Evolutionary conservation across 2,329 filamentous ascomycete species (phyloP).

Genomic region (Allantophomopsis lycopodina): DNA sequence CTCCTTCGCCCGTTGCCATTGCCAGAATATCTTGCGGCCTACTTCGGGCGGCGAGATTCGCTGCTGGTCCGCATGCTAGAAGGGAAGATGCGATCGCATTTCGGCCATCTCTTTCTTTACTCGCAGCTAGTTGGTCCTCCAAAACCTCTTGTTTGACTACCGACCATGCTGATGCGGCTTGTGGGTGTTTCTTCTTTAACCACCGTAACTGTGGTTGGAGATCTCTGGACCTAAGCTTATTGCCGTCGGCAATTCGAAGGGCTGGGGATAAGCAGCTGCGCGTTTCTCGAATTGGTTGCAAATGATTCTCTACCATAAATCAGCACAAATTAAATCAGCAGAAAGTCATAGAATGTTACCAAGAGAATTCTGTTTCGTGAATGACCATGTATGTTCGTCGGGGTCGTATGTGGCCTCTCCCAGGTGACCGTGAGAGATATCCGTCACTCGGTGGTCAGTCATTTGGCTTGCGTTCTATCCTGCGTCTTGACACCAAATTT

Average conservation of each 20-base stretch:
- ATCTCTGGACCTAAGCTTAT: too few species aligned
- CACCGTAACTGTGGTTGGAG: too few species aligned
- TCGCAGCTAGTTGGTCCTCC: too few species aligned
- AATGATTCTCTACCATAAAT: neutral
- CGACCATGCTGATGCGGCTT: too few species aligned
- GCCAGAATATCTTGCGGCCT: conserved; percentile 10
- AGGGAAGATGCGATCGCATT: neutral
- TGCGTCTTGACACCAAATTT: conserved; percentile 1
- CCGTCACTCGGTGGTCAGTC: conserved; percentile 30
- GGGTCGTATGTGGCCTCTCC: conserved; percentile 31
- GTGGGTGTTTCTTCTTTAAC: too few species aligned
- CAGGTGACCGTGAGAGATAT: conserved; percentile 38
- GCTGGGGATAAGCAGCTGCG: too few species aligned
- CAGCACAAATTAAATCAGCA: neutral
- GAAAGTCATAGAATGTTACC: neutral
- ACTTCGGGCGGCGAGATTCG: neutral
- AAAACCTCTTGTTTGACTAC: too few species aligned
- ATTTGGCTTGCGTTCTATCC: conserved; percentile 25
- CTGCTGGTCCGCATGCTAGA: neutral
- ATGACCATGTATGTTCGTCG: conserved; percentile 16
- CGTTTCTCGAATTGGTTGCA: too few species aligned
- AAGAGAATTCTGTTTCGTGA: conserved; percentile 7
- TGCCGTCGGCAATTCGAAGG: too few species aligned
- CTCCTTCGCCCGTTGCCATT: conserved; percentile 14
- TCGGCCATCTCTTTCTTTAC: too few species aligned